Evolutionary conservation across 345 rosid genomes (phyloP).

Genomic region (Heritiera fomes): DNA sequence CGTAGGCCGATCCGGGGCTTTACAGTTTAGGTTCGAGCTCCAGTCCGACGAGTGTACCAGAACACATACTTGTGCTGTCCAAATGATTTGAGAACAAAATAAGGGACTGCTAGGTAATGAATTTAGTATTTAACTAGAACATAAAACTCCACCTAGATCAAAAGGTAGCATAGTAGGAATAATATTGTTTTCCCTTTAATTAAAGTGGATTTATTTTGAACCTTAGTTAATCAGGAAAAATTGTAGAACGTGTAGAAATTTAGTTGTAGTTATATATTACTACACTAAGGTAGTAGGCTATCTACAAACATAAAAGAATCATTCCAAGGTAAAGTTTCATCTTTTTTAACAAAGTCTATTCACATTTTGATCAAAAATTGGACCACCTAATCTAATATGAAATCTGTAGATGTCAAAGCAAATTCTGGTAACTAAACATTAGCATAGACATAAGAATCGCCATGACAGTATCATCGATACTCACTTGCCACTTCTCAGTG

Average conservation of each 20-base stretch:
- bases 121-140: not conserved
- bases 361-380: not conserved
- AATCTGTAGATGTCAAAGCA: not conserved
- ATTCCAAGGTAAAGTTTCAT: not conserved
- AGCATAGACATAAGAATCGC: not conserved
- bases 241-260: not conserved
- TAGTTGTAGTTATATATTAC: not conserved
- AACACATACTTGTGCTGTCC: conserved; percentile 79
- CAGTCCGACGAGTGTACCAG: conserved; percentile 96
- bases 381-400: not conserved
- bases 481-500: not conserved
- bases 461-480: not conserved
- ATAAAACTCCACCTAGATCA: not conserved
- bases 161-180: not conserved
- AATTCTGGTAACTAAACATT: not conserved
- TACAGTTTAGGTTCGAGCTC: conserved; percentile 74
- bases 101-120: not conserved
- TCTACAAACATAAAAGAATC: not conserved
- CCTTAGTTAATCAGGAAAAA: not conserved
- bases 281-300: not conserved
- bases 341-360: not conserved
- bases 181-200: not conserved
- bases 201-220: not conserved
- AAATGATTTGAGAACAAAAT: conserved; percentile 23
- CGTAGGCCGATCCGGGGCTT: no score